phyloP scores from a whole-genome alignment of 352 stramenopile species.

The Pythium vanterpoolii region DNA sequence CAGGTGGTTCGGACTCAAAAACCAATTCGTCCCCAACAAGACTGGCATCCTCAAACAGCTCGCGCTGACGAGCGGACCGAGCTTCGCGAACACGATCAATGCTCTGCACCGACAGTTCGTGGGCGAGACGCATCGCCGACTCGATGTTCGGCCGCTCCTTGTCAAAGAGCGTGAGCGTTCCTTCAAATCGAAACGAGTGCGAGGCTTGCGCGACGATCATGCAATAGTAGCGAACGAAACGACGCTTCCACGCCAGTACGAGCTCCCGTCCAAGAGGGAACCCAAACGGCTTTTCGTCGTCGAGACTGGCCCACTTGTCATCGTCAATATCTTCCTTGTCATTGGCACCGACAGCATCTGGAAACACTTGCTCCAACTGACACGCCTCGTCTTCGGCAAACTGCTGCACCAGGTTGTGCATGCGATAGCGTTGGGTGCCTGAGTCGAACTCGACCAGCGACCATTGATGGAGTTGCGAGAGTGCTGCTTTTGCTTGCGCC shows the following conservation, averaged over 20 bases:
- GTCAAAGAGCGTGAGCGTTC: constrained; percentile 66
- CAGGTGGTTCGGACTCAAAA: neutral
- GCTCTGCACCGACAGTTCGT: constrained; percentile 70
- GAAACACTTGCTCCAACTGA: constrained; percentile 42
- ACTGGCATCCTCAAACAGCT: constrained; percentile 19
- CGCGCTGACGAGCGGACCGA: constrained; percentile 37
- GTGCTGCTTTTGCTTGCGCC: constrained; percentile 41
- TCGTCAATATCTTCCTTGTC: constrained; percentile 1
- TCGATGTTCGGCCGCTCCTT: constrained; percentile 82
- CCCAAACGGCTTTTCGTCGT: constrained; percentile 22
- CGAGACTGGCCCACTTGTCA: neutral
- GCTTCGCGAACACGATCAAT: constrained; percentile 66
- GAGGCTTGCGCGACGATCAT: constrained; percentile 73
- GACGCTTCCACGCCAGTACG: constrained; percentile 71
- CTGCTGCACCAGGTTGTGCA: constrained; percentile 83
- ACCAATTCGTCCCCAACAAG: neutral
- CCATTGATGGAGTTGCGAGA: constrained; percentile 72
- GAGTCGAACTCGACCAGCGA: constrained; percentile 78
- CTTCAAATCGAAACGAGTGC: constrained; percentile 73
- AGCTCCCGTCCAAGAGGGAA: constrained; percentile 54
- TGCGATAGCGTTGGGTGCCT: constrained; percentile 64
- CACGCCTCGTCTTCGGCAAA: constrained; percentile 80
- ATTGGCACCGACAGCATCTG: constrained; percentile 10
- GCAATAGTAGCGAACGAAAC: constrained; percentile 87
- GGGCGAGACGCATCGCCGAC: constrained; percentile 69